Evolutionary conservation across 2,329 filamentous ascomycete genomes (phyloP).

Genomic region (Tolypocladium guangdongense): DNA sequence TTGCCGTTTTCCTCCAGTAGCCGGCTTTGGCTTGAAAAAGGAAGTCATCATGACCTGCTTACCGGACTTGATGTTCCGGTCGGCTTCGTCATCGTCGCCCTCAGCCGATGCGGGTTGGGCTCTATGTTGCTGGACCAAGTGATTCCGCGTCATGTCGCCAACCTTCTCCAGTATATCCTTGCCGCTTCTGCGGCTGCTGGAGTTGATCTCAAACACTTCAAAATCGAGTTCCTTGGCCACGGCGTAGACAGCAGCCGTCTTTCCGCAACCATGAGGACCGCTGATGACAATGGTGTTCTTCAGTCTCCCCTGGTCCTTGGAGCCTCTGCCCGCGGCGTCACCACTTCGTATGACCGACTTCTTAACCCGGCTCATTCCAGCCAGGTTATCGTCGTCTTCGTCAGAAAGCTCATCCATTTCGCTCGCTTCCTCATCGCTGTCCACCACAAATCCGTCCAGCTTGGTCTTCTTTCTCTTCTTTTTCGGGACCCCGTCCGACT

Average conservation of each 20-base stretch:
- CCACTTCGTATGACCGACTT: conserved; percentile 44
- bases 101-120: conserved; percentile 19
- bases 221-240: conserved; percentile 86
- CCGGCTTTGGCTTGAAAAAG: conserved; percentile 59
- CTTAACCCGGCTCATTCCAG: conserved; percentile 25
- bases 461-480: conserved; percentile 65
- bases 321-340: conserved; percentile 19
- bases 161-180: conserved; percentile 86
- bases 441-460: conserved; percentile 69
- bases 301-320: conserved; percentile 36
- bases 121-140: conserved; percentile 57
- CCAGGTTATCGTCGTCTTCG: conserved; percentile 43
- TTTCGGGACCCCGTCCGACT: conserved; percentile 22
- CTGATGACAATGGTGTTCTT: conserved; percentile 79
- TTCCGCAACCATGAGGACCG: conserved; percentile 82
- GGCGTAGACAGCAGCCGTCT: conserved; percentile 86
- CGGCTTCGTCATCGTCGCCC: conserved; percentile 16
- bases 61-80: conserved; percentile 49
- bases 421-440: conserved; percentile 63
- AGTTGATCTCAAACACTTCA: conserved; percentile 90
- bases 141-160: conserved; percentile 94
- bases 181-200: conserved; percentile 71
- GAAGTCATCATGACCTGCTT: conserved; percentile 70
- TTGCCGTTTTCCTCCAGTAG: conserved; percentile 12
- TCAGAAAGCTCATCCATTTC: conserved; percentile 61